Evolutionary conservation across 768 basidiomycete species (phyloP).

Genomic region (Lactifluus hygrophoroides): DNA sequence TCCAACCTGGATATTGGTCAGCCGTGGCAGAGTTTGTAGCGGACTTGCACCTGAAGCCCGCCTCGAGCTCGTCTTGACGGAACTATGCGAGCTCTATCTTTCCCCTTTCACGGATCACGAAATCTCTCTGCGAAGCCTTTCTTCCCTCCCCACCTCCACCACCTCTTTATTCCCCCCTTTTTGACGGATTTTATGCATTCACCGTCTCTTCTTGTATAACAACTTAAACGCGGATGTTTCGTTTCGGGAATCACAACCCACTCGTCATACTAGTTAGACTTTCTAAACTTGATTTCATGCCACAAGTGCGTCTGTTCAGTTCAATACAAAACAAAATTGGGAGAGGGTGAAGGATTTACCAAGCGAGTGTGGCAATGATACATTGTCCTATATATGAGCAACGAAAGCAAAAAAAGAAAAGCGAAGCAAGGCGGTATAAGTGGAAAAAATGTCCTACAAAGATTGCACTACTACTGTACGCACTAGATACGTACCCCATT

Average conservation of each 20-base stretch:
- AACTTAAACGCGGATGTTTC: neutral
- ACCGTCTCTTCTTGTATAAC: neutral
- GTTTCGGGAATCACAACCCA: neutral
- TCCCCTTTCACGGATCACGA: neutral
- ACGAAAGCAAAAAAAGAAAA: too few relatives aligned
- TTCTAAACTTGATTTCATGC: too few relatives aligned
- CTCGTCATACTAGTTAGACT: neutral
- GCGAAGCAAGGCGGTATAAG: neutral
- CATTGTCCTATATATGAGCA: too few relatives aligned
- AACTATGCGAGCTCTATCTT: neutral
- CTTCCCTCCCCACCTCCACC: neutral
- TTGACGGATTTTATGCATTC: neutral
- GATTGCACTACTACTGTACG: too few relatives aligned
- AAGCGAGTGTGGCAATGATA: neutral
- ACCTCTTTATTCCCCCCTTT: too few relatives aligned
- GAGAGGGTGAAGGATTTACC: neutral
- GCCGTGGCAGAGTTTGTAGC: slow-evolving; percentile 24
- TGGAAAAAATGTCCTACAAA: neutral
- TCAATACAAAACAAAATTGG: too few relatives aligned
- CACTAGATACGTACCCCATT: too few relatives aligned
- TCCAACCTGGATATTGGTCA: slow-evolving; percentile 27
- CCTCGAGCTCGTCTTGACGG: neutral
- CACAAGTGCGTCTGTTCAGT: neutral
- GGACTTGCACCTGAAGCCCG: neutral
- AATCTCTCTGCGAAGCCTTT: neutral